Conservation (phyloP, 176 grass and related monocot species). For the Avena sativa region DNA sequence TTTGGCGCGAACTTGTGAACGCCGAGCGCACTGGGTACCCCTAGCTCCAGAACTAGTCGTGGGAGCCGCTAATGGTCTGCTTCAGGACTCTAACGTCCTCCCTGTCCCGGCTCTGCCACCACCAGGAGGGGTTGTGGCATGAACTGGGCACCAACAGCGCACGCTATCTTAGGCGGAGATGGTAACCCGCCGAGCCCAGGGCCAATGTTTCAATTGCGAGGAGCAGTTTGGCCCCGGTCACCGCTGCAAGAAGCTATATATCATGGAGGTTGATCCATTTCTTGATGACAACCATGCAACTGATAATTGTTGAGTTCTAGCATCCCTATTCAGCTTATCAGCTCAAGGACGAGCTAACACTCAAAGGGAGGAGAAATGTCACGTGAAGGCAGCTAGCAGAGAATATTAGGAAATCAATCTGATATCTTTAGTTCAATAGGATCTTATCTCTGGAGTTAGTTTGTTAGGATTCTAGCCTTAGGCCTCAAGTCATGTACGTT, state of each 20-base stretch:
- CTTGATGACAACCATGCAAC: not conserved
- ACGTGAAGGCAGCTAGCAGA: too few species aligned
- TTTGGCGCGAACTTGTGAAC: not conserved
- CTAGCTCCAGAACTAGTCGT: not conserved
- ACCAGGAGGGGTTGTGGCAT: not conserved
- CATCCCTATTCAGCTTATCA: too few species aligned
- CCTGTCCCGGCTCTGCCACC: too few species aligned
- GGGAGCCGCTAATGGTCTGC: too few species aligned
- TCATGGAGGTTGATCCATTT: not conserved
- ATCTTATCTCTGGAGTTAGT: too few species aligned
- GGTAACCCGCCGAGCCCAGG: not conserved
- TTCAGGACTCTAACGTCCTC: not conserved
- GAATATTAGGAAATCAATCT: too few species aligned
- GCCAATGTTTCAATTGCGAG: not conserved
- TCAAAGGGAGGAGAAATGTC: too few species aligned
- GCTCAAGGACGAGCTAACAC: too few species aligned
- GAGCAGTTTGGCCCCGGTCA: not conserved
- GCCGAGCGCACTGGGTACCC: not conserved
- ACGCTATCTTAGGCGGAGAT: not conserved
- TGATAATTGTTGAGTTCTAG: not conserved
- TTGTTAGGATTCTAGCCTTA: too few species aligned
- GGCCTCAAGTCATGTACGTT: too few species aligned
- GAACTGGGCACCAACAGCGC: not conserved
- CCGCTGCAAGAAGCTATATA: not conserved
- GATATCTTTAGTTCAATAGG: too few species aligned